A percentile compares a stretch with the other conserved stretches of the same genome.
phyloP scores from a whole-genome alignment of 192 early-diverging fungal species.

The Coemansia sp. region DNA sequence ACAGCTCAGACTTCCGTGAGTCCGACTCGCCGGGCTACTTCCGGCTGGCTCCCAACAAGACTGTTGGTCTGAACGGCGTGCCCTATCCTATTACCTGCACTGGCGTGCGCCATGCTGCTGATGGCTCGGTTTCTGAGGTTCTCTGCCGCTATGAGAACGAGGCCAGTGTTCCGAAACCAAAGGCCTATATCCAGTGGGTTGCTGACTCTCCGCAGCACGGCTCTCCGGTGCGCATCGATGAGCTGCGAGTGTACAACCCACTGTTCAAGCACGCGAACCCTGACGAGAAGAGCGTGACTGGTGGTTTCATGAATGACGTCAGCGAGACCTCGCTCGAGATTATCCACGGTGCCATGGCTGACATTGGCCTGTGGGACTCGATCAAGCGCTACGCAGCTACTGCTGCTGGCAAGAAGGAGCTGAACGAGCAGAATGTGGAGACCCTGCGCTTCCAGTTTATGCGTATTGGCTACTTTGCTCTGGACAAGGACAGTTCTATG shows the following conservation, averaged over 20 bases:
- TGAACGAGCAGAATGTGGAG: slow-evolving; percentile 65
- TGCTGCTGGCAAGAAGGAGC: slow-evolving; percentile 51
- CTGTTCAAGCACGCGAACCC: slow-evolving; percentile 93
- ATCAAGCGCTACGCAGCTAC: slow-evolving; percentile 55
- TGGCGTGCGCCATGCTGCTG: slow-evolving; percentile 68
- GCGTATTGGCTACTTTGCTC: slow-evolving; percentile 96
- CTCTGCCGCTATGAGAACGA: slow-evolving; percentile 77
- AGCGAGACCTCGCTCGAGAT: slow-evolving; percentile 73
- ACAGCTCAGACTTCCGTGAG: slow-evolving; percentile 91
- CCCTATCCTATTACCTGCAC: slow-evolving; percentile 86
- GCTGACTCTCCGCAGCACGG: slow-evolving; percentile 77
- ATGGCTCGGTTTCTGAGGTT: slow-evolving; percentile 82
- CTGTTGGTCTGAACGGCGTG: slow-evolving; percentile 89
- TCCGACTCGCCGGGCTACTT: slow-evolving; percentile 92
- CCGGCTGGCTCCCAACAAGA: slow-evolving; percentile 89
- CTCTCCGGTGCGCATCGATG: slow-evolving; percentile 78
- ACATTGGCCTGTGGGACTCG: slow-evolving; percentile 75
- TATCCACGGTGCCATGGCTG: slow-evolving; percentile 68
- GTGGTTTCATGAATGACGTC: slow-evolving; percentile 89
- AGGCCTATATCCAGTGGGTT: slow-evolving; percentile 99
- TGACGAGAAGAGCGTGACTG: slow-evolving; percentile 68
- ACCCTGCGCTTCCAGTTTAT: slow-evolving; percentile 90
- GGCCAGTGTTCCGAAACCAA: slow-evolving; percentile 71
- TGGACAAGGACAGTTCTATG: slow-evolving; percentile 85
- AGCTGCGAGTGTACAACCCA: slow-evolving; percentile 80